phyloP scores from a whole-genome alignment of 2,329 filamentous ascomycete genomes.

The Aspergillus glaucus region DNA sequence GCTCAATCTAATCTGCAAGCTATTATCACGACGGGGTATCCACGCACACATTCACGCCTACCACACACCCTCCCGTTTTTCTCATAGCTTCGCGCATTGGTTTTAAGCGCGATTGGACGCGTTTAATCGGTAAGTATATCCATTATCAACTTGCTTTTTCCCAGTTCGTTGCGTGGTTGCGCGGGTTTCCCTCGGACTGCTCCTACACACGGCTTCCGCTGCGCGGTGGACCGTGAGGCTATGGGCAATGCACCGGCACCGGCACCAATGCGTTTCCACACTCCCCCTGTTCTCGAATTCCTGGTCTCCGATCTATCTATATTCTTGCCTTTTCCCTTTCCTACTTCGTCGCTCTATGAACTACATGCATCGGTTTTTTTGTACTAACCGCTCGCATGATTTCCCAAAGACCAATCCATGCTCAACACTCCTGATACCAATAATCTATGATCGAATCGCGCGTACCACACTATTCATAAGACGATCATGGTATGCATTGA shows the following conservation, averaged over 20 bases:
- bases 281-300: not conserved
- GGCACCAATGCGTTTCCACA: not conserved
- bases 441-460: conserved; percentile 22
- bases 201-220: not conserved
- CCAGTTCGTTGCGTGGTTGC: not conserved
- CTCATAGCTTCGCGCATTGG: conserved; percentile 5
- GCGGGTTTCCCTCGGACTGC: not conserved
- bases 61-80: conserved; percentile 1
- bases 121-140: conserved; percentile 14
- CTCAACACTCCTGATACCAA: conserved; percentile 5
- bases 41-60: conserved; percentile 1
- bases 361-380: not conserved
- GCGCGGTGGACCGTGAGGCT: not conserved
- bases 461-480: conserved; percentile 12
- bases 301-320: not conserved
- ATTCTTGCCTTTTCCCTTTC: conserved; percentile 7
- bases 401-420: conserved; percentile 6
- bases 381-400: not conserved
- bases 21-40: no score
- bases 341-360: conserved; percentile 2
- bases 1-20: no score
- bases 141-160: not conserved
- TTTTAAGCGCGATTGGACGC: conserved; percentile 17
- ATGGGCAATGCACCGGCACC: not conserved
- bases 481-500: conserved; percentile 27